A percentile compares a stretch with the other conserved stretches of the same genome.
Evolutionary conservation across 805 yeast genomes (phyloP).

Genomic region (Saccharomycopsis javanensis): DNA sequence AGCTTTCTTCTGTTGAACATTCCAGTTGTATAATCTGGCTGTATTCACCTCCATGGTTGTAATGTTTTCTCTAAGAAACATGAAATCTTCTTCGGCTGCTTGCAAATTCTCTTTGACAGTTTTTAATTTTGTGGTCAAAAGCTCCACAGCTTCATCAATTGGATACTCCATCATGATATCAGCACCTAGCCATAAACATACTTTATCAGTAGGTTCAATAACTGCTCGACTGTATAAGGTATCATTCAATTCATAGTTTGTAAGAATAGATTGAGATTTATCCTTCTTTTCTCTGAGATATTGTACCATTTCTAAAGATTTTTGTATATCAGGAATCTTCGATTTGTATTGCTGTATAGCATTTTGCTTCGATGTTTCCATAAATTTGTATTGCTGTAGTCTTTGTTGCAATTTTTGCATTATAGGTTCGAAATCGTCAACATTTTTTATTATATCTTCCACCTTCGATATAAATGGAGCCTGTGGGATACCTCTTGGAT

Average conservation of each 20-base stretch:
- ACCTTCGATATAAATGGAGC: constrained; percentile 90
- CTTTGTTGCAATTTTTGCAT: constrained; percentile 77
- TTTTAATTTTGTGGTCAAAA: constrained; percentile 51
- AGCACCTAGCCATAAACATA: constrained; percentile 94
- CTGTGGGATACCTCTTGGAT: constrained; percentile 93
- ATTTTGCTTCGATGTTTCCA: constrained; percentile 42
- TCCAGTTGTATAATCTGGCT: constrained; percentile 86
- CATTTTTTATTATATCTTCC: constrained; percentile 57
- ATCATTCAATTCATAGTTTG: constrained; percentile 89
- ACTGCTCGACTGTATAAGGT: constrained; percentile 81
- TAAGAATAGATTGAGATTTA: constrained; percentile 38
- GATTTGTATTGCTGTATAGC: constrained; percentile 38
- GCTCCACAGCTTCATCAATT: constrained; percentile 70
- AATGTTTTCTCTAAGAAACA: constrained; percentile 75
- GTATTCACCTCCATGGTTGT: constrained; percentile 98
- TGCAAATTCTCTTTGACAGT: constrained; percentile 51
- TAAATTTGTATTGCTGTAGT: constrained; percentile 79
- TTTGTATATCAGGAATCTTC: constrained; percentile 87
- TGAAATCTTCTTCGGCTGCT: constrained; percentile 73
- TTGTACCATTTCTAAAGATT: constrained; percentile 67
- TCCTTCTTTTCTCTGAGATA: constrained; percentile 43
- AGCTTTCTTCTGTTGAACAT: constrained; percentile 59
- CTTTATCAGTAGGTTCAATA: constrained; percentile 53
- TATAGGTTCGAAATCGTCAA: constrained; percentile 60
- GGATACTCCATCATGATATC: constrained; percentile 96